Percentiles rank a stretch among this genome's conserved stretches.
Evolutionary conservation across 495 filamentous ascomycete genomes (phyloP).

Genomic region (Chaetomium tenue): DNA sequence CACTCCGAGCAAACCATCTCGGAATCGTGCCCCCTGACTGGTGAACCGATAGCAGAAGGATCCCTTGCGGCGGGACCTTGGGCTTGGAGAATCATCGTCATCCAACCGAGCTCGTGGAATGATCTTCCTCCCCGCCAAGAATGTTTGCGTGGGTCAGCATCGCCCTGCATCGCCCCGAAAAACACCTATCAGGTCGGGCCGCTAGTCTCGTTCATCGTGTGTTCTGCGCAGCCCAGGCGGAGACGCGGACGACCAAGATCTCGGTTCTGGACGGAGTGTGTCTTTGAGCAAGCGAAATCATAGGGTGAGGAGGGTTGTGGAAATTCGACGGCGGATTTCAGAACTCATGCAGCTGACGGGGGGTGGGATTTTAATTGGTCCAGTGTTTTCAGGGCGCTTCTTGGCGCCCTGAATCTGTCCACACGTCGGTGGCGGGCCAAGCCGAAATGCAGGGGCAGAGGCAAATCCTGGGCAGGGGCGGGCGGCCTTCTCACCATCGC

Average conservation of each 20-base stretch:
- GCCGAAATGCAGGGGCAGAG: neutral
- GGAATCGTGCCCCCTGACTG: slow-evolving; percentile 1
- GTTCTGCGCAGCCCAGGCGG: slow-evolving; percentile 11
- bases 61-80: slow-evolving; percentile 10
- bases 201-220: slow-evolving; percentile 1
- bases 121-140: slow-evolving; percentile 15
- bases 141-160: slow-evolving; percentile 9
- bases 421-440: neutral
- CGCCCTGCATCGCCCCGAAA: neutral
- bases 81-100: slow-evolving; percentile 12
- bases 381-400: slow-evolving; percentile 20
- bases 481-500: no score
- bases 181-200: slow-evolving; percentile 2
- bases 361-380: slow-evolving; percentile 16
- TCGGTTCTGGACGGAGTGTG: slow-evolving; percentile 13
- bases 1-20: slow-evolving; percentile 16
- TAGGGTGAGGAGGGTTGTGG: slow-evolving; percentile 23
- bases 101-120: slow-evolving; percentile 27
- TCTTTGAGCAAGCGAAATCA: slow-evolving; percentile 25
- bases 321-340: slow-evolving; percentile 27
- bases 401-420: slow-evolving; percentile 1
- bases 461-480: neutral
- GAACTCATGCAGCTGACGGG: slow-evolving; percentile 20
- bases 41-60: slow-evolving; percentile 15
- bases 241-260: neutral